Conservation (phyloP, 2,329 filamentous ascomycete genomes). For the Fusarium caatingaense region DNA sequence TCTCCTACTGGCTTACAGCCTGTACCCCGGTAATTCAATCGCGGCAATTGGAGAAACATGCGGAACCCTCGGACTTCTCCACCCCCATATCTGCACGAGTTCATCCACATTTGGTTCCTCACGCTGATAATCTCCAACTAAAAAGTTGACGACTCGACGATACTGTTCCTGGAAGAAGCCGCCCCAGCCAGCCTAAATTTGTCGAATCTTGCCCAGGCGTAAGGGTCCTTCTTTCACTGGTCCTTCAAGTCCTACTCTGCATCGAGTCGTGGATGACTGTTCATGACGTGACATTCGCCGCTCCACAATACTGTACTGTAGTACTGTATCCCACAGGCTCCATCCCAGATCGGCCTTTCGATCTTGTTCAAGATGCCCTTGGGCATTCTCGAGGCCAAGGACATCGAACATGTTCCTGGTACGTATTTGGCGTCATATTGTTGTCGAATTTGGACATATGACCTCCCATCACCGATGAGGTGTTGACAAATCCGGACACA, state of each 20-base stretch:
- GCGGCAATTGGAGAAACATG: slow-evolving; percentile 32
- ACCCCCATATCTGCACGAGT: slow-evolving; percentile 30
- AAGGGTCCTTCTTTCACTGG: background rate
- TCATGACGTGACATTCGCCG: slow-evolving; percentile 14
- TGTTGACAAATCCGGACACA: background rate
- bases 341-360: slow-evolving; percentile 16
- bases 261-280: slow-evolving; percentile 1
- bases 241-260: background rate
- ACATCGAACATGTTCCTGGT: slow-evolving; percentile 80
- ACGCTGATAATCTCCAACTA: slow-evolving; percentile 5
- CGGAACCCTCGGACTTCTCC: slow-evolving; percentile 28
- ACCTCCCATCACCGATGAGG: background rate
- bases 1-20: background rate
- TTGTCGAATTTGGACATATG: background rate
- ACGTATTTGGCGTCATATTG: slow-evolving; percentile 43
- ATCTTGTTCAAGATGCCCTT: slow-evolving; percentile 57
- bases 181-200: background rate
- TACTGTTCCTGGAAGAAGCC: slow-evolving; percentile 22
- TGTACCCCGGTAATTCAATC: slow-evolving; percentile 27
- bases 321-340: background rate
- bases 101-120: slow-evolving; percentile 16
- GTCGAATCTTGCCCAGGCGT: background rate
- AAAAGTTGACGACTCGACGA: slow-evolving; percentile 8
- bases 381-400: slow-evolving; percentile 76
- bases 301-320: slow-evolving; percentile 16